A percentile compares a stretch with the other conserved stretches of the same genome.
phyloP scores from a whole-genome alignment of 2,329 filamentous ascomycete genomes.

The Corinectria fuckeliana region DNA sequence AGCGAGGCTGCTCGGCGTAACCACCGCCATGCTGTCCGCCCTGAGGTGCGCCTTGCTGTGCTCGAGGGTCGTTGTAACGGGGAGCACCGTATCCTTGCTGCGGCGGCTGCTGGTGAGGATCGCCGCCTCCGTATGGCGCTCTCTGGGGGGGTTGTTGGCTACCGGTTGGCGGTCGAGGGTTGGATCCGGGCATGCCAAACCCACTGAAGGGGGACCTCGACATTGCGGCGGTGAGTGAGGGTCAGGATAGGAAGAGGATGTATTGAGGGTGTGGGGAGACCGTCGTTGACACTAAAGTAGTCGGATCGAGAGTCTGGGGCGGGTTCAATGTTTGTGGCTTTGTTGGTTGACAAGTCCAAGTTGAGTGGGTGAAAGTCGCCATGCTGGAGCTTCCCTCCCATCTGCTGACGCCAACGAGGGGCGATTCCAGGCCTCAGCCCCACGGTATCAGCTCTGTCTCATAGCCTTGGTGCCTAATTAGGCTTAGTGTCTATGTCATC shows the following conservation, averaged over 20 bases:
- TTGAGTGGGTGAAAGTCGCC: constrained; percentile 17
- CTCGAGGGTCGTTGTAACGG: constrained; percentile 37
- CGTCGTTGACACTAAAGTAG: not conserved
- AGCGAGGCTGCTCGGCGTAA: constrained; percentile 25
- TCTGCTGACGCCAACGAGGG: constrained; percentile 22
- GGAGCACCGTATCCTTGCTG: constrained; percentile 46
- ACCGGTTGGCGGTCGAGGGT: constrained; percentile 36
- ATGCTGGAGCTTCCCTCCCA: constrained; percentile 22
- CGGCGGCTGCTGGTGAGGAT: constrained; percentile 28
- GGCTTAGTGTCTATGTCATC: constrained; percentile 34
- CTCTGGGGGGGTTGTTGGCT: constrained; percentile 33
- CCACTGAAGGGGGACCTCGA: constrained; percentile 40
- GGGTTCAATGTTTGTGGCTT: not conserved
- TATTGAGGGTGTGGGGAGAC: not conserved
- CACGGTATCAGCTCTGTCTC: constrained; percentile 13
- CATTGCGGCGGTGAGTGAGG: constrained; percentile 33
- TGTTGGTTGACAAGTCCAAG: constrained; percentile 7
- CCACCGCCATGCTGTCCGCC: constrained; percentile 24
- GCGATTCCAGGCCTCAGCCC: constrained; percentile 11
- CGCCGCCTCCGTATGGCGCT: constrained; percentile 29
- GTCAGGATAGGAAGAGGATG: not conserved
- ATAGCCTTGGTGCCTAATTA: constrained; percentile 5
- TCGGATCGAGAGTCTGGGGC: not conserved
- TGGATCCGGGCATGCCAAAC: constrained; percentile 39
- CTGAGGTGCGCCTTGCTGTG: constrained; percentile 26